phyloP scores from a whole-genome alignment of 768 basidiomycete species.

The Vararia minispora region DNA sequence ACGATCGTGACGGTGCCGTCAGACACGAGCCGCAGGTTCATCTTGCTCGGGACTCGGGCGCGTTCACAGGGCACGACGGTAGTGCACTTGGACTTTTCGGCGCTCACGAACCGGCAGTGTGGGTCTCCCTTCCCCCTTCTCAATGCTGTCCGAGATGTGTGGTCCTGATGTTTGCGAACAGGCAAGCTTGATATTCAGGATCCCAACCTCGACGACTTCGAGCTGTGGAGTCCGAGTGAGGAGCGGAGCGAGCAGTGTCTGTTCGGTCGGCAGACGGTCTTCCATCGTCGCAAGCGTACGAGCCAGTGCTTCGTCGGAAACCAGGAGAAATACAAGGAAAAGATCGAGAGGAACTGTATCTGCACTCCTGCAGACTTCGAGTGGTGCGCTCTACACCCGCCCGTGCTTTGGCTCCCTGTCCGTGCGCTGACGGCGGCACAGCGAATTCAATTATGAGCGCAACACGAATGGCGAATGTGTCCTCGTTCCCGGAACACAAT shows the following conservation, averaged over 20 bases:
- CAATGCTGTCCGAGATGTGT: constrained; percentile 4
- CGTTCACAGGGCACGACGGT: constrained; percentile 41
- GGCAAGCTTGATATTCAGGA: constrained; percentile 61
- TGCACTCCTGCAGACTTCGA: constrained; percentile 81
- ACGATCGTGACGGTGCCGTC: constrained; percentile 79
- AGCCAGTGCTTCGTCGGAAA: constrained; percentile 79
- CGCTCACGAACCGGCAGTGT: constrained; percentile 71
- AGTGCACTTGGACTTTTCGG: constrained; percentile 82
- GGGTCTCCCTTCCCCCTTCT: constrained; percentile 19
- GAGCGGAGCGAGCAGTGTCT: constrained; percentile 80
- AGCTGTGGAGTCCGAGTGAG: constrained; percentile 93
- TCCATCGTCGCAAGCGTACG: constrained; percentile 76
- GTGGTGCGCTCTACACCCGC: constrained; percentile 46
- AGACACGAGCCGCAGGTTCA: constrained; percentile 87
- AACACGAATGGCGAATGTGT: constrained; percentile 66
- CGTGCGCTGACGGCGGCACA: constrained; percentile 21
- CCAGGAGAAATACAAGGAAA: constrained; percentile 38
- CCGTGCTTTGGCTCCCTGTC: not conserved
- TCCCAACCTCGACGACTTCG: constrained; percentile 85
- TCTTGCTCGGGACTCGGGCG: constrained; percentile 62
- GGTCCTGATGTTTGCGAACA: constrained; percentile 21
- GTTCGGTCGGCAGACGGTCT: constrained; percentile 88
- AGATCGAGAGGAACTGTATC: constrained; percentile 56
- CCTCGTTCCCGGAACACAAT: constrained; percentile 54
- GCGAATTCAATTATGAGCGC: constrained; percentile 87